Base-by-base conservation (phyloP, 352 stramenopile genomes). In the Pythium phragmiticola region DNA sequence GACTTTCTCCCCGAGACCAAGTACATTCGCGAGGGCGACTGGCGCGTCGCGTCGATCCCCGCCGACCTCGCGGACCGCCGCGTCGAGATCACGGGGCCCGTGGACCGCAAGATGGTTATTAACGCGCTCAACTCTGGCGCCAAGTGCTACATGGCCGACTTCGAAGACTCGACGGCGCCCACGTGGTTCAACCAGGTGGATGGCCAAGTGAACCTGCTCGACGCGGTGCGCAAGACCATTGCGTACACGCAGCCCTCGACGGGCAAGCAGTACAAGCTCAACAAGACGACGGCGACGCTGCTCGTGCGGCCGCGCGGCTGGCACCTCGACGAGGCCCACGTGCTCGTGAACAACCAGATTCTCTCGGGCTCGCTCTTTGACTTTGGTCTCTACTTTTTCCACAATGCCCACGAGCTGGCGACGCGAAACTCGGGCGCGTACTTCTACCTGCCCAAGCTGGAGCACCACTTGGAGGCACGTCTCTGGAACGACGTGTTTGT, bases 401-500 rank as follows among this genome's bases (percentile, higher is more conserved):
- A 98, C 80, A 99, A 99, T 70, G 89, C 89, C 11, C 87, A 97
- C 72, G 82, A 86, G 52, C 78, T 98, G 47, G 59, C 92, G 13
- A 76, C 79, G 36, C 84, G 76, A 33, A 91, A 89, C 28, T 96
- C 86, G 16, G 89, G 90, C 7, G 86, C 94, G 23, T 98, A 98
- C 82, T 98, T 96, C 59, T 99, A 99, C 76, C 70, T 98, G 50
- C 94, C 96, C 42, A 99, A 99, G 76, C 67, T 99, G 21, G 95
- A 99, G 74, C 83, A 88, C 63, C 93, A 98, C 75, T 66, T 98
- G 21, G 96, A 99, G 69, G 96, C 96, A 43, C 88, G 94, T 54
- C 80, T 99, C 17, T 98, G 96, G 94, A 98, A 98, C 69, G 95
- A 98, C 69, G 94, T 99, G 23, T 98, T 99, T 69, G 75, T 94